Conservation (phyloP, 2,329 filamentous ascomycete species). For the Furcasterigmium furcatum region DNA sequence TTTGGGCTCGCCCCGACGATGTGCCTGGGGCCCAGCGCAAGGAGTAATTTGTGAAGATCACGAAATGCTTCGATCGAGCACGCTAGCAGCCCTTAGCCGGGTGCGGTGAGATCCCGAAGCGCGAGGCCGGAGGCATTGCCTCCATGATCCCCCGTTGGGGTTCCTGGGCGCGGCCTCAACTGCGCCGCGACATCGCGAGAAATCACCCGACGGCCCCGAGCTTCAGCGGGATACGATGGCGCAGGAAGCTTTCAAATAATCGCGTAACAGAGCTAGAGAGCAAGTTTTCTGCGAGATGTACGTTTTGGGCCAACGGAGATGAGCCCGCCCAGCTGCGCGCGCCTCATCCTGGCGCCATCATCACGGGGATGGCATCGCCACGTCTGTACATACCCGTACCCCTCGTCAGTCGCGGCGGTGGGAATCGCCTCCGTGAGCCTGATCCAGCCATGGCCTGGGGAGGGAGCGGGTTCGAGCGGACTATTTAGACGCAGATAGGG, state of each 20-base stretch:
- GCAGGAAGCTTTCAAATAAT: background rate
- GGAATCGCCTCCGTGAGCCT: background rate
- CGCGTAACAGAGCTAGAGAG: background rate
- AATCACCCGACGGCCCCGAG: background rate
- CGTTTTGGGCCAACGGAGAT: background rate
- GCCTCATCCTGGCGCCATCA: background rate
- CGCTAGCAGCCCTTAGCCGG: background rate
- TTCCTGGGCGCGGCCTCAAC: background rate
- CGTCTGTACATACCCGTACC: background rate
- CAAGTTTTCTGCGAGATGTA: background rate
- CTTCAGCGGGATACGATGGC: no score
- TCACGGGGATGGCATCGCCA: background rate
- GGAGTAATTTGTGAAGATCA: background rate
- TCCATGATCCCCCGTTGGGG: background rate
- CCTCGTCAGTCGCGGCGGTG: background rate
- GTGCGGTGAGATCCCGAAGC: background rate
- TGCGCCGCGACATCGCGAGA: background rate
- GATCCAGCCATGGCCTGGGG: background rate
- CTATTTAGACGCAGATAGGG: background rate
- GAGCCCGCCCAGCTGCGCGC: background rate
- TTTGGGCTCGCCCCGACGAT: background rate
- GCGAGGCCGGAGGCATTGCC: background rate
- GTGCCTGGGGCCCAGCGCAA: background rate
- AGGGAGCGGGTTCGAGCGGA: background rate
- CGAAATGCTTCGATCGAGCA: background rate